phyloP scores from a whole-genome alignment of 495 filamentous ascomycete species.

The Polyplosphaeria fusca region DNA sequence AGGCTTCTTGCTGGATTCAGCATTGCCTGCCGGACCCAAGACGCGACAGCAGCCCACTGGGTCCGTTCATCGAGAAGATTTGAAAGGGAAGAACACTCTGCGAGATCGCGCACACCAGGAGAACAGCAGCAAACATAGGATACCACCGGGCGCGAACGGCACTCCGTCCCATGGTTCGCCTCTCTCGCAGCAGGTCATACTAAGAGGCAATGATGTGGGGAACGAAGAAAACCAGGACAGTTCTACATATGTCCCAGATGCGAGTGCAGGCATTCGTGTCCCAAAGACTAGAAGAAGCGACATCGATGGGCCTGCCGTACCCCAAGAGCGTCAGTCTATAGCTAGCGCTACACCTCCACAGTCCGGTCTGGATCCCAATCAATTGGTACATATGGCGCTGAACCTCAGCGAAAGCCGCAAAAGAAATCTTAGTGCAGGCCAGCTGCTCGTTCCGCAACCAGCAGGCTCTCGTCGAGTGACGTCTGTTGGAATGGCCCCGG shows the following conservation, averaged over 20 bases:
- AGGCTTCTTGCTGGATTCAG: slow-evolving; percentile 40
- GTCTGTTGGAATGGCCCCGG: slow-evolving; percentile 47
- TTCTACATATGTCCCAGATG: too few relatives aligned
- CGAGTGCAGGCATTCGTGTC: slow-evolving; percentile 2
- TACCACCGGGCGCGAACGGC: slow-evolving; percentile 15
- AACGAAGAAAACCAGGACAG: too few relatives aligned
- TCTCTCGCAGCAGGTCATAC: slow-evolving; percentile 30
- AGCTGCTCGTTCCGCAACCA: slow-evolving; percentile 24
- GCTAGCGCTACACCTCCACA: slow-evolving; percentile 5
- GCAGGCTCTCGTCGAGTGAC: slow-evolving; percentile 53
- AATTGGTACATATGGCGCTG: slow-evolving; percentile 87
- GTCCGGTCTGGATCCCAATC: slow-evolving; percentile 60
- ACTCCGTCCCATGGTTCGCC: slow-evolving; percentile 31
- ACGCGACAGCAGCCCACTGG: slow-evolving; percentile 14
- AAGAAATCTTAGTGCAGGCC: slow-evolving; percentile 46
- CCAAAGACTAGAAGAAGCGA: slow-evolving; percentile 15
- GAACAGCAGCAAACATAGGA: background rate
- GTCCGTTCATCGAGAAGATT: background rate
- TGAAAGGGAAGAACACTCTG: slow-evolving; percentile 20
- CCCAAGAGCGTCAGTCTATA: background rate
- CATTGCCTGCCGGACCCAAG: slow-evolving; percentile 14
- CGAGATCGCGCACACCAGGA: slow-evolving; percentile 2
- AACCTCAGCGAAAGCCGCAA: slow-evolving; percentile 81
- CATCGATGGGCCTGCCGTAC: background rate
- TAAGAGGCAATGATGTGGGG: background rate